Conservation (phyloP, 208 protist species). For the Angomonas ambiguus region DNA sequence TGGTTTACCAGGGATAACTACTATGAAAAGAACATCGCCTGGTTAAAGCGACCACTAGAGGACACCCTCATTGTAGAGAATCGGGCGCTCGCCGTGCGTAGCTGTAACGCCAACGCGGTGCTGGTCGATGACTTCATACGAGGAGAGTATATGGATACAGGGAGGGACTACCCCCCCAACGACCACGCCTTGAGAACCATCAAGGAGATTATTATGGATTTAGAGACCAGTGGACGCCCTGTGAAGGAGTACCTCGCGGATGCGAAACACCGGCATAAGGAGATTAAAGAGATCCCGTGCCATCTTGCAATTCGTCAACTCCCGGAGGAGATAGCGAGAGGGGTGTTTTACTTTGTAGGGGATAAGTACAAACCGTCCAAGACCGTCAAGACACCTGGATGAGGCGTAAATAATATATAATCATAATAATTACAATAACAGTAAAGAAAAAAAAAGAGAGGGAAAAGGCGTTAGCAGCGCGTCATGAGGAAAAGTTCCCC, state of each 20-base stretch:
- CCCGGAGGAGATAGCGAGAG: constrained; percentile 81
- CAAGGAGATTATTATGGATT: constrained; percentile 63
- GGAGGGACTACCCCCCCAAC: constrained; percentile 73
- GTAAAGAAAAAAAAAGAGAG: constrained; percentile 7
- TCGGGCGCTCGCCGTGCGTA: constrained; percentile 68
- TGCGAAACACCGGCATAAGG: constrained; percentile 32
- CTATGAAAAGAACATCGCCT: constrained; percentile 87
- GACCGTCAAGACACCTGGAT: too few species aligned
- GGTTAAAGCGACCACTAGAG: constrained; percentile 75
- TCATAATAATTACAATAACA: constrained; percentile 1
- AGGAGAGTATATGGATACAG: constrained; percentile 88
- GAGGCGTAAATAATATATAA: not conserved
- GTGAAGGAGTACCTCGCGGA: constrained; percentile 78
- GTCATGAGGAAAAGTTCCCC: not conserved
- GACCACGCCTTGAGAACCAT: constrained; percentile 74
- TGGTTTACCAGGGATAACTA: constrained; percentile 84
- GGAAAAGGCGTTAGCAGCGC: not conserved
- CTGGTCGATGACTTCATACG: constrained; percentile 88
- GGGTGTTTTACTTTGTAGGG: constrained; percentile 85
- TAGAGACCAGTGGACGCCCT: constrained; percentile 50
- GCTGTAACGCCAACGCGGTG: constrained; percentile 86
- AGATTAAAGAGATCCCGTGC: constrained; percentile 83
- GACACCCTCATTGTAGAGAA: constrained; percentile 88
- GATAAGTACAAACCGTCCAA: constrained; percentile 57
- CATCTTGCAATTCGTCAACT: constrained; percentile 80